phyloP scores from a whole-genome alignment of 2,329 filamentous ascomycete genomes.

The Colletotrichum sp. region DNA sequence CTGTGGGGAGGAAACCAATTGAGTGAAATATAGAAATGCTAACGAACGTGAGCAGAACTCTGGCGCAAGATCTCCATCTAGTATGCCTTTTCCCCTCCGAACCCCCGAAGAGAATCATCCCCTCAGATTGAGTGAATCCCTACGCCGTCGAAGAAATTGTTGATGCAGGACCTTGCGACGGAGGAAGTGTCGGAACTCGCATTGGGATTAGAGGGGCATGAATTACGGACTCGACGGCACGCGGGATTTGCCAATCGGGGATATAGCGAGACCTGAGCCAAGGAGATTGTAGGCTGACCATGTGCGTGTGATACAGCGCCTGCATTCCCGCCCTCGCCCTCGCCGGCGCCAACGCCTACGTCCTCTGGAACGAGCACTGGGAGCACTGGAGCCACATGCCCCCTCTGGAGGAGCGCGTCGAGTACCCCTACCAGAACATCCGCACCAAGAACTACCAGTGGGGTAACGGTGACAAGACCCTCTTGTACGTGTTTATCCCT shows the following conservation, averaged over 20 bases:
- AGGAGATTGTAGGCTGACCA: background rate
- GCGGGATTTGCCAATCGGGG: background rate
- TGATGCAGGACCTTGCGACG: background rate
- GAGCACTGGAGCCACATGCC: conserved; percentile 89
- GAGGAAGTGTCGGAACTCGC: background rate
- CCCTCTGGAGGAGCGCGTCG: conserved; percentile 85
- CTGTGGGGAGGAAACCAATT: background rate
- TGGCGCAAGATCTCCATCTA: conserved; percentile 97
- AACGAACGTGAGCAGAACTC: conserved; percentile 65
- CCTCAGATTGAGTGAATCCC: background rate
- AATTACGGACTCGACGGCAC: background rate
- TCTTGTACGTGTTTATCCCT: conserved; percentile 61
- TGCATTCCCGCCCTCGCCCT: conserved; percentile 76
- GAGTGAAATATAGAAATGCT: background rate
- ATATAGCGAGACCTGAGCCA: background rate
- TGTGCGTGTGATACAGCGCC: conserved; percentile 57
- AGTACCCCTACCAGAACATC: conserved; percentile 99
- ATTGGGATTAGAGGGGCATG: background rate
- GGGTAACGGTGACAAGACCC: conserved; percentile 92
- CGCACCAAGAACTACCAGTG: conserved; percentile 94
- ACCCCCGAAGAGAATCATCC: background rate
- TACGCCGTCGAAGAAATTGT: background rate
- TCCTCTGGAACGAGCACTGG: conserved; percentile 96
- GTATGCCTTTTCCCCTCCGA: conserved; percentile 61
- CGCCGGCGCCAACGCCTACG: conserved; percentile 82